phyloP scores from a whole-genome alignment of 768 basidiomycete genomes.

The Favolaschia claudopus region DNA sequence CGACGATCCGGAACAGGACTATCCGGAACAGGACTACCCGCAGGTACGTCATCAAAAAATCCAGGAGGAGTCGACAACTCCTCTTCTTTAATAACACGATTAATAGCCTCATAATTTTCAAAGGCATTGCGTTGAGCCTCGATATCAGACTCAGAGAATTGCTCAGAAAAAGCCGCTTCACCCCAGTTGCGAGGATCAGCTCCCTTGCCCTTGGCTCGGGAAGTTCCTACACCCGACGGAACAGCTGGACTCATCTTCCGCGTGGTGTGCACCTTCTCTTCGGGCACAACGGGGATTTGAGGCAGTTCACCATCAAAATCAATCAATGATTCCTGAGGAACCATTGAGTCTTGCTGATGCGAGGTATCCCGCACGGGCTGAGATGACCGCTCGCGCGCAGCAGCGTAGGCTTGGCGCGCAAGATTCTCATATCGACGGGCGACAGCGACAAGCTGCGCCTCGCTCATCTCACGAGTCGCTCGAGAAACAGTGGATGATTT shows the following conservation, averaged over 20 bases:
- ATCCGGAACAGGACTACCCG: not conserved
- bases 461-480: not conserved
- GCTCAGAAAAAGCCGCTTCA: not conserved
- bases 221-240: constrained; percentile 6
- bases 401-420: not conserved
- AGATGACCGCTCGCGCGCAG: not conserved
- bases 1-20: too few species aligned
- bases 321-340: too few species aligned
- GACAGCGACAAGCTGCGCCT: not conserved
- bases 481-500: not conserved
- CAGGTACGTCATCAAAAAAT: not conserved
- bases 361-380: too few species aligned
- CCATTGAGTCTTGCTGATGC: too few species aligned
- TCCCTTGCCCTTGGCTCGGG: constrained; percentile 8
- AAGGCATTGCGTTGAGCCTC: not conserved
- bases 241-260: not conserved
- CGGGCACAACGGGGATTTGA: too few species aligned
- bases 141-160: not conserved
- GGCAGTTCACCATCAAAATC: too few species aligned
- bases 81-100: not conserved
- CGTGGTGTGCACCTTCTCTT: too few species aligned
- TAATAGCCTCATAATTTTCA: not conserved
- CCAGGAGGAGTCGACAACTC: not conserved
- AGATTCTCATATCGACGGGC: not conserved
- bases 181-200: constrained; percentile 9